Base-by-base conservation (phyloP, 192 early-diverging fungal genomes). In the Anaeromyces robustus region DNA sequence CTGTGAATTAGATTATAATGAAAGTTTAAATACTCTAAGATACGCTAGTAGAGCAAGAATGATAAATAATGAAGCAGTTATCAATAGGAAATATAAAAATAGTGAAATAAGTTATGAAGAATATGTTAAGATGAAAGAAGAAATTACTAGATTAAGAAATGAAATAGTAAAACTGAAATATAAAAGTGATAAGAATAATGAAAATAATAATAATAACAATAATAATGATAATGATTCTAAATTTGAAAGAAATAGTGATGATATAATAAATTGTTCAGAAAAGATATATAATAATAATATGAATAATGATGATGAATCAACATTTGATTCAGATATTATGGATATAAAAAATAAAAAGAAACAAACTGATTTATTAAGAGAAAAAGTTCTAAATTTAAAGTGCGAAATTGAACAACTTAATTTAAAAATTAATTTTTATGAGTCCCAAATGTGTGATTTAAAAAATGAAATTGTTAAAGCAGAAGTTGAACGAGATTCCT, bases 21-120 rank as follows among this genome's bases (percentile, higher is more conserved):
- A 99, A 85, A 96, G 96, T 11, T 83, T 99, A 68, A 98, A 96
- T 83, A 99, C 98, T 4, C 89, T 99, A 41, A 93, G 94, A 83
- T 99, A 98, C 82, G 98, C 98, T 11, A 95, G 96, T 78, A 90
- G 98, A 16, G 97, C 96, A 9, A 88, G 98, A 80, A 97, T 97
- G 82, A 99, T 99, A 86, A 92, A 93, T 82, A 99, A 99, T 86
- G 89, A 90, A 78, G 93, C 92, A 30, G 91, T 90, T 37, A 91
- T 97, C 81, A 97, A 93, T 68, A 68, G 26, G 11, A 68, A 68
- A 28, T 68, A 68, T 68, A 68, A n/a, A n/a, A 68, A 68, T 68
- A 18, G 6, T 0, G 52, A 68, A 9, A 9, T 68, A 11, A 22
- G n/a, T 68, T 68, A n/a, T 68, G 19, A 68, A n/a, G 52, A 68